A percentile compares a stretch with the other conserved stretches of the same genome.
Conservation (phyloP, 257 asterid genomes). For the Solanum corneliomulleri region DNA sequence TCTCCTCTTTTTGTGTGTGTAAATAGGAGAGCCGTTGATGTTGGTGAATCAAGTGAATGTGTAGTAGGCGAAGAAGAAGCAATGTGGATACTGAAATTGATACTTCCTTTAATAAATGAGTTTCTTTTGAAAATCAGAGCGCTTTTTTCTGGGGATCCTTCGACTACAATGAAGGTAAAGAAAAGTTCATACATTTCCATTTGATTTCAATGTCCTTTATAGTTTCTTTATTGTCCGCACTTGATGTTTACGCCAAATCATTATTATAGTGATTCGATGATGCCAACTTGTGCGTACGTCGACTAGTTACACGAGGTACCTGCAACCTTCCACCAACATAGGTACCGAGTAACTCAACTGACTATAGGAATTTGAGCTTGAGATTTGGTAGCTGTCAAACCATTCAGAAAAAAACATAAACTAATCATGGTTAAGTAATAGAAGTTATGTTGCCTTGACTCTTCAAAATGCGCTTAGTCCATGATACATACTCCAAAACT, state of each 20-base stretch:
- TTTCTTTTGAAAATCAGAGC: constrained; percentile 60
- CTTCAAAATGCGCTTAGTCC: background rate
- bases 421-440: background rate
- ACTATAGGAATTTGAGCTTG: background rate
- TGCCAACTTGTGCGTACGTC: background rate
- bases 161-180: constrained; percentile 84
- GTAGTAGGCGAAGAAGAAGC: constrained; percentile 86
- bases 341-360: background rate
- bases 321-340: background rate
- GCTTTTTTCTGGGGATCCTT: constrained; percentile 91
- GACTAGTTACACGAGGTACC: background rate
- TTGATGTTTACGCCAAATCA: background rate
- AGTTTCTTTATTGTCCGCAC: background rate
- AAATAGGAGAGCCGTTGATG: constrained; percentile 33
- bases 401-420: background rate
- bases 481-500: background rate
- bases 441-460: background rate
- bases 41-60: constrained; percentile 25
- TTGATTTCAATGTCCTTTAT: background rate
- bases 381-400: too few relatives aligned
- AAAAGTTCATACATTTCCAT: background rate
- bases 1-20: background rate
- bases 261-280: background rate
- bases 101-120: constrained; percentile 70
- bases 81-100: constrained; percentile 44